phyloP scores from a whole-genome alignment of 2,329 filamentous ascomycete species.

The Chaetoscypha palmicola region DNA sequence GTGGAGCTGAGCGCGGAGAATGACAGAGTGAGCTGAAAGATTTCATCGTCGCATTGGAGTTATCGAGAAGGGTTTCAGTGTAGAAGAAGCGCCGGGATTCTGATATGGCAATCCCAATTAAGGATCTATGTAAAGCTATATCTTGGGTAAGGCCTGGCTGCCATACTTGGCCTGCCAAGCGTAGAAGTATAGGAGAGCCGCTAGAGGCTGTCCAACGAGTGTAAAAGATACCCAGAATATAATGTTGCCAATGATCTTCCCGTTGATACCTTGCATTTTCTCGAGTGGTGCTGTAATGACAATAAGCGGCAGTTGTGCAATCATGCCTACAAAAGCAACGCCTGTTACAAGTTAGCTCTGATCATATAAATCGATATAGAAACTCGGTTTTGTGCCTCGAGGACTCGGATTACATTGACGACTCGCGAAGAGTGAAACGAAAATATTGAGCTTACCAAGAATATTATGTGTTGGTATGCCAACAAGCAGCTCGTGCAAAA shows the following conservation, averaged over 20 bases:
- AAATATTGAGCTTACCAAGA: conserved; percentile 68
- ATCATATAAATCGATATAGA: neutral
- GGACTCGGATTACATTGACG: no score
- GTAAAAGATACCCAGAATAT: conserved; percentile 98
- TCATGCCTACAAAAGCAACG: conserved; percentile 90
- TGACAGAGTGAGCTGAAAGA: no score
- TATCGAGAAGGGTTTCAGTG: no score
- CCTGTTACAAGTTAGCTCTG: conserved; percentile 40
- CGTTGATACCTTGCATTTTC: conserved; percentile 67
- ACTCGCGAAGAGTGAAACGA: no score
- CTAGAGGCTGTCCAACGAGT: conserved; percentile 88
- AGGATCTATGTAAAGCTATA: no score
- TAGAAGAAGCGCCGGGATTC: no score
- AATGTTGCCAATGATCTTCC: conserved; percentile 78
- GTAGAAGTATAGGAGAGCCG: conserved; percentile 91
- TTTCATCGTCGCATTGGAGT: no score
- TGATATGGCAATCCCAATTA: no score
- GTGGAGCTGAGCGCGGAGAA: conserved; percentile 80
- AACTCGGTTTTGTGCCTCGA: no score
- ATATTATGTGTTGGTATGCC: conserved; percentile 93
- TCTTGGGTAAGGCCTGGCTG: conserved; percentile 36
- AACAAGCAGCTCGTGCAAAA: conserved; percentile 87
- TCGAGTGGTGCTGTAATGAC: conserved; percentile 71
- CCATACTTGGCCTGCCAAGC: conserved; percentile 98
- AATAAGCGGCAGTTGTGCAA: conserved; percentile 86